Percentiles rank a stretch among this genome's conserved stretches.
Evolutionary conservation across 768 basidiomycete species (phyloP).

Genomic region (Tricholoma bakamatsutake): DNA sequence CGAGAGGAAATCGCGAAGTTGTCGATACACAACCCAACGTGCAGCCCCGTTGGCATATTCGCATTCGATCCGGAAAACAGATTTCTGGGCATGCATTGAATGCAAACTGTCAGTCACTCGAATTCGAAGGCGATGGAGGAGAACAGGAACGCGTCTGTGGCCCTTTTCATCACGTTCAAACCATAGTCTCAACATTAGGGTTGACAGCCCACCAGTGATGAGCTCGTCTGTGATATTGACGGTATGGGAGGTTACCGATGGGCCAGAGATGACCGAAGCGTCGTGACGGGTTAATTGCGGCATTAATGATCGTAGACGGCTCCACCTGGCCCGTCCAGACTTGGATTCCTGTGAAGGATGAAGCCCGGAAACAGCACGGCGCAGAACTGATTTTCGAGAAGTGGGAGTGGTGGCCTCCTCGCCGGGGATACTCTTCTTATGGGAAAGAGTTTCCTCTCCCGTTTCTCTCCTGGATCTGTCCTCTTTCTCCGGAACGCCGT

Average conservation of each 20-base stretch:
- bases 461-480: constrained; percentile 1
- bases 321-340: constrained; percentile 46
- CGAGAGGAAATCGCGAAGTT: constrained; percentile 86
- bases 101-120: constrained; percentile 84
- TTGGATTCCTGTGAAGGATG: constrained; percentile 19
- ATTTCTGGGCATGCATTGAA: constrained; percentile 68
- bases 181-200: constrained; percentile 75
- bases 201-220: constrained; percentile 72
- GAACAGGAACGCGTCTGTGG: constrained; percentile 72
- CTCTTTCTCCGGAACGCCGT: constrained; percentile 7
- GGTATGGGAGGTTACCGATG: constrained; percentile 44
- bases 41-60: constrained; percentile 92
- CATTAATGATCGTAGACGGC: constrained; percentile 57
- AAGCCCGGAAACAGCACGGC: constrained; percentile 31
- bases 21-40: constrained; percentile 94
- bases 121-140: constrained; percentile 77
- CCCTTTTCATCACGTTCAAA: constrained; percentile 83
- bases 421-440: constrained; percentile 7
- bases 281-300: constrained; percentile 43
- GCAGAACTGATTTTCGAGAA: constrained; percentile 13
- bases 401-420: constrained; percentile 2
- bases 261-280: constrained; percentile 25
- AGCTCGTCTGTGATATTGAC: constrained; percentile 83
- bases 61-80: constrained; percentile 89
- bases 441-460: neutral